These are phyloP conservation scores for Botrytis elliptica DNA, from an alignment of 2,329 filamentous ascomycete species.

Conservation along the genomic window DNA sequence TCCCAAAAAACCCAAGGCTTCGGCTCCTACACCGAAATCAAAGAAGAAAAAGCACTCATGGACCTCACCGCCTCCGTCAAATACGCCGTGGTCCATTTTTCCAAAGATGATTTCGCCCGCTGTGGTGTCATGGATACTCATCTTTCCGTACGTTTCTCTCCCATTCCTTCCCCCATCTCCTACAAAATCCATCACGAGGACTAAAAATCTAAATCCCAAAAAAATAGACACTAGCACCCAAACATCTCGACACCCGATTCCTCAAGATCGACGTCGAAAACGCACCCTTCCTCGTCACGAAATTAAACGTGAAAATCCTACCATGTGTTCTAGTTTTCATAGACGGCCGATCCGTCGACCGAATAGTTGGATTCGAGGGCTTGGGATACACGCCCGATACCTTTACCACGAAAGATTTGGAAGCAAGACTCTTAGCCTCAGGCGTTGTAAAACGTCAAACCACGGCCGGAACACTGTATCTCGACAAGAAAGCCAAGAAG, in stretches of 20 bases:
- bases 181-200: no score
- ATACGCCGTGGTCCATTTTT: conserved; percentile 44
- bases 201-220: conserved; percentile 17
- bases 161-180: background rate
- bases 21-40: conserved; percentile 55
- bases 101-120: conserved; percentile 44
- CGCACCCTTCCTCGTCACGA: conserved; percentile 57
- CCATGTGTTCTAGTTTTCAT: conserved; percentile 59
- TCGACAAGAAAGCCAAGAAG: conserved; percentile 39
- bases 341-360: conserved; percentile 53
- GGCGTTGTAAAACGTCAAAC: conserved; percentile 53
- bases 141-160: conserved; percentile 35
- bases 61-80: conserved; percentile 44
- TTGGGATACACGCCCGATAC: conserved; percentile 51
- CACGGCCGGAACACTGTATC: conserved; percentile 47
- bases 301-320: conserved; percentile 56
- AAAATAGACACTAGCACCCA: conserved; percentile 48
- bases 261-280: conserved; percentile 59
- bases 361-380: conserved; percentile 59
- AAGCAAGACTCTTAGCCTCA: conserved; percentile 50
- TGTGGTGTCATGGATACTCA: conserved; percentile 45
- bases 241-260: conserved; percentile 58
- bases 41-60: conserved; percentile 57
- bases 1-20: conserved; percentile 50
- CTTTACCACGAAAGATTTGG: conserved; percentile 54